phyloP scores from a whole-genome alignment of 805 yeast genomes.

The Metschnikowia lachancei region DNA sequence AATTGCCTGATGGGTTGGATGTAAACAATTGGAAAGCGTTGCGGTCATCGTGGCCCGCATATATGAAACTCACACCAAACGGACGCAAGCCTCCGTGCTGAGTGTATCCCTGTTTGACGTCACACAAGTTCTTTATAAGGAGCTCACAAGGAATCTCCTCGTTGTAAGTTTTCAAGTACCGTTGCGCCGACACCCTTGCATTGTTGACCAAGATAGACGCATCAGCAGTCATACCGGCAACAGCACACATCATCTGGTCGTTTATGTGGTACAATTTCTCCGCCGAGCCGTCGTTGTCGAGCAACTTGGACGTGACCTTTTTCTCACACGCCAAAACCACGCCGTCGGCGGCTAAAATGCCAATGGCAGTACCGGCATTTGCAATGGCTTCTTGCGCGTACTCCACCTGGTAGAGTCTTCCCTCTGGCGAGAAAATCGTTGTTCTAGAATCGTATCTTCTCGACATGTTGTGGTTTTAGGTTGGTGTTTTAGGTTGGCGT shows the following conservation, averaged over 20 bases:
- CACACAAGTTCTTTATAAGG: slow-evolving; percentile 84
- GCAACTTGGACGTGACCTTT: slow-evolving; percentile 86
- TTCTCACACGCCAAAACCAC: slow-evolving; percentile 96
- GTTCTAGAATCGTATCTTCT: slow-evolving; percentile 99
- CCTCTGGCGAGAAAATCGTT: slow-evolving; percentile 98
- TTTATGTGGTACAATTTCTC: slow-evolving; percentile 88
- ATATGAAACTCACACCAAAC: slow-evolving; percentile 93
- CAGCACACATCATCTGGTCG: slow-evolving; percentile 83
- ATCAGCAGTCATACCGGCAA: slow-evolving; percentile 97
- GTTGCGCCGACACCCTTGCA: slow-evolving; percentile 84
- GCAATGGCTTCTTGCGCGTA: slow-evolving; percentile 91
- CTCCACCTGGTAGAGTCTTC: slow-evolving; percentile 94
- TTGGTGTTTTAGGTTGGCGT: not conserved
- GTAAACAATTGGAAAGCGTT: slow-evolving; percentile 90
- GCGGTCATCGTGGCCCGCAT: slow-evolving; percentile 92
- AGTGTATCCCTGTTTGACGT: slow-evolving; percentile 95
- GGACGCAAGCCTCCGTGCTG: slow-evolving; percentile 99
- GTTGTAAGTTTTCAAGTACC: slow-evolving; percentile 78
- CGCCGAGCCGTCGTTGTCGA: slow-evolving; percentile 90
- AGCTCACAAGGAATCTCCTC: slow-evolving; percentile 93
- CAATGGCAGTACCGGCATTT: slow-evolving; percentile 81
- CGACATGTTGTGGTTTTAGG: slow-evolving; percentile 48
- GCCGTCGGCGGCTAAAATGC: slow-evolving; percentile 75
- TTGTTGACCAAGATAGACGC: slow-evolving; percentile 86
- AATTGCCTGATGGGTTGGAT: slow-evolving; percentile 96